Percentiles rank a stretch among this genome's conserved stretches.
Evolutionary conservation across 306 rosid species (phyloP).

Genomic region (Medicago ruthenica): DNA sequence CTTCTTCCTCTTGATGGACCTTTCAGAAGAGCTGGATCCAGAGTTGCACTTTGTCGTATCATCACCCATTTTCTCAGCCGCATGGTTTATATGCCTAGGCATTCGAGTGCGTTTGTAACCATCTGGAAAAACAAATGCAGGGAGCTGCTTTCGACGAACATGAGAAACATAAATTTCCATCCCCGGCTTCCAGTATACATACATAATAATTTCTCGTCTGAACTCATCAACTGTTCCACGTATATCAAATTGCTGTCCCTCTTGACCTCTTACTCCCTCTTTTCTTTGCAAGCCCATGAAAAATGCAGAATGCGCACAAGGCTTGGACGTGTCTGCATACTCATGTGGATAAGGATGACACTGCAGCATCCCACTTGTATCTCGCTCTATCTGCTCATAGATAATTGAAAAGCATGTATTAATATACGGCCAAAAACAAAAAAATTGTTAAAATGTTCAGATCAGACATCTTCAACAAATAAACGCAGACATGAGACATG

Average conservation of each 20-base stretch:
- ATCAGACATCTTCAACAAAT: slow-evolving; percentile 30
- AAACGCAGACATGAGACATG: slow-evolving; percentile 2
- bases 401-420: slow-evolving; percentile 38
- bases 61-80: slow-evolving; percentile 53
- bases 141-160: slow-evolving; percentile 96
- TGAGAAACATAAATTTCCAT: slow-evolving; percentile 95
- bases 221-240: slow-evolving; percentile 97
- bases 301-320: slow-evolving; percentile 87
- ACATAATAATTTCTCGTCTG: slow-evolving; percentile 81
- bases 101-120: slow-evolving; percentile 75
- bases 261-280: slow-evolving; percentile 95
- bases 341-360: slow-evolving; percentile 97
- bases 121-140: slow-evolving; percentile 85
- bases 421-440: background rate
- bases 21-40: slow-evolving; percentile 67
- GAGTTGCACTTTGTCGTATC: slow-evolving; percentile 51
- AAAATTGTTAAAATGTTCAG: slow-evolving; percentile 16
- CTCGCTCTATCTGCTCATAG: slow-evolving; percentile 86
- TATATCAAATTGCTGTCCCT: slow-evolving; percentile 95
- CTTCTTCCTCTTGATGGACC: slow-evolving; percentile 72
- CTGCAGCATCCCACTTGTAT: slow-evolving; percentile 90
- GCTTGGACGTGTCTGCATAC: slow-evolving; percentile 72
- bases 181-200: slow-evolving; percentile 86
- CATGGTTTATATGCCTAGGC: slow-evolving; percentile 58
- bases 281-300: slow-evolving; percentile 98